Base-by-base conservation (phyloP, 2,329 filamentous ascomycete genomes). In the Samsoniella hepiali region DNA sequence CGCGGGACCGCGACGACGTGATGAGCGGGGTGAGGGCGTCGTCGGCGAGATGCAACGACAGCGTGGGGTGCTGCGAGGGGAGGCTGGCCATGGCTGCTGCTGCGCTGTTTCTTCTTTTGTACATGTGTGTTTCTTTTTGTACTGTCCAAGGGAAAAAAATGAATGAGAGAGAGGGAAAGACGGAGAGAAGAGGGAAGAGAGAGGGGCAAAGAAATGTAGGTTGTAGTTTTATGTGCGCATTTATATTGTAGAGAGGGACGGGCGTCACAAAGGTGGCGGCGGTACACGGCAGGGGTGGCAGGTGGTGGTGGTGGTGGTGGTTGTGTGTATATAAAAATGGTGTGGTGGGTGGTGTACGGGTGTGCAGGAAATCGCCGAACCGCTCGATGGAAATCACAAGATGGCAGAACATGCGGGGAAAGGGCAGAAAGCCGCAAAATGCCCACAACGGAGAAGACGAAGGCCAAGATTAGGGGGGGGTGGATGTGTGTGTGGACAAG, bases 21-120 rank as follows among this genome's bases (percentile, higher is more conserved):
- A 88, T 79, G 67, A 88, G 79, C 38, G 85, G 83, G 5, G 82
- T 84, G 67, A 85, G 79, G 65, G 81, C 75, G 64, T 79, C 75
- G 77, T 87, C 85, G 67, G 82, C 79, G 64, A 88, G 80, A 77
- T 86, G 82, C 65, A 85, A 77, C 67, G 81, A 77, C 60, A 86
- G 78, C 64, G 76, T 72, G 42, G 82, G 82, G 72, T 83, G 78
- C 68, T 83, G 78, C 10, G 76, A 76, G 57, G 81, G 81, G 57
- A 77, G 74, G 66, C 69, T 71, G 50, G 74, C 69, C 75, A 77
- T 77, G 9, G 7, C 40, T 17, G 22, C 22, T 22, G 22, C 22
- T 22, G 22, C 22, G 22, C 22, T 22, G 13, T 53, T 3, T 36
- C 7, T 32, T 15, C 49, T 54, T 15, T 38, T n/a, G 7, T 40